A percentile compares a stretch with the other conserved stretches of the same genome.
These are phyloP conservation scores for Carex myosuroides DNA, from an alignment of 176 grass and related monocot species.

Conservation along the genomic window DNA sequence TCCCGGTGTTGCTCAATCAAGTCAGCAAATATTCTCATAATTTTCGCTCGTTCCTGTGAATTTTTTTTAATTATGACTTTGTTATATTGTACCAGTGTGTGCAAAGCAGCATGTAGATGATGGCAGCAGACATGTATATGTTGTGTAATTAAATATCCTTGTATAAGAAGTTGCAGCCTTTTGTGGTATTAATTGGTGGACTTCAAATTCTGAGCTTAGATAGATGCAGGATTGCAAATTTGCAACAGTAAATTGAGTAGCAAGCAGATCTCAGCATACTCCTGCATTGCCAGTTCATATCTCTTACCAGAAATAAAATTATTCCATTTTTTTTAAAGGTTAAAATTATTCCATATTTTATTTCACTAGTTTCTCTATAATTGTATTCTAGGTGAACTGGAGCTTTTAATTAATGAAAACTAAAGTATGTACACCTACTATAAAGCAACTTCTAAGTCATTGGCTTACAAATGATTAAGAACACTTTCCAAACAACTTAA, in stretches of 20 bases:
- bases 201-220: background rate
- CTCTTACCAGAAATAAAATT: background rate
- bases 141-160: background rate
- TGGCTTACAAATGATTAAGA: background rate
- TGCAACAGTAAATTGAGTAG: background rate
- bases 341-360: too few relatives aligned
- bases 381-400: background rate
- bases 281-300: background rate
- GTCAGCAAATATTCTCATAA: conserved; percentile 45
- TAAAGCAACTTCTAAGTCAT: background rate
- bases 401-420: background rate
- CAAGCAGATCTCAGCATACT: background rate
- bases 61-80: background rate
- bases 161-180: background rate
- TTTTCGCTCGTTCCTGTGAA: conserved; percentile 39
- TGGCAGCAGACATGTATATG: background rate
- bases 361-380: background rate
- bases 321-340: background rate
- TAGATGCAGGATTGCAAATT: background rate
- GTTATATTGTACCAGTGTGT: background rate
- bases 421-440: background rate
- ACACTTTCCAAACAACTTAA: background rate
- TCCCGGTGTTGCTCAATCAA: conserved; percentile 41
- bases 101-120: background rate
- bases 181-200: background rate